These are phyloP conservation scores for Fusarium sulawesiense DNA, from an alignment of 2,329 filamentous ascomycete species.

Conservation along the genomic window DNA sequence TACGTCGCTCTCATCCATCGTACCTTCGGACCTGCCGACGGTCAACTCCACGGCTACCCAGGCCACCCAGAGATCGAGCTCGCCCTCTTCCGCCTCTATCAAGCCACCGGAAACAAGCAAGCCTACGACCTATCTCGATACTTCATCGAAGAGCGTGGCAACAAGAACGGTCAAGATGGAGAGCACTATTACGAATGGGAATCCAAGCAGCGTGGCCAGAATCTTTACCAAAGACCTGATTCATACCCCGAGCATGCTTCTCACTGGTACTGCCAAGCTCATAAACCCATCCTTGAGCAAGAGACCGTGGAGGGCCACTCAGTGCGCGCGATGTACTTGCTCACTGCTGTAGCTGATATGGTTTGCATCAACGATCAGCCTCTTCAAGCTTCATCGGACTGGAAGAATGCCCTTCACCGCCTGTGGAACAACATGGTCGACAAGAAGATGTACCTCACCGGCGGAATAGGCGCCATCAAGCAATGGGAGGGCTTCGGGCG, in stretches of 20 bases:
- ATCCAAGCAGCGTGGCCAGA: not conserved
- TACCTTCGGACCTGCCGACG: slow-evolving; percentile 62
- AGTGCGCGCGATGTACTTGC: slow-evolving; percentile 70
- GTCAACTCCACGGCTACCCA: slow-evolving; percentile 68
- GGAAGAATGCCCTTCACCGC: slow-evolving; percentile 55
- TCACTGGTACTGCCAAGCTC: slow-evolving; percentile 2
- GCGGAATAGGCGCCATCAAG: slow-evolving; percentile 64
- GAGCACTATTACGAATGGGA: slow-evolving; percentile 1
- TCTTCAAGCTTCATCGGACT: slow-evolving; percentile 39
- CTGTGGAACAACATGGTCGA: slow-evolving; percentile 71
- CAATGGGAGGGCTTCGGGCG: slow-evolving; percentile 48
- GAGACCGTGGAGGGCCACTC: slow-evolving; percentile 58
- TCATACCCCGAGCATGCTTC: slow-evolving; percentile 3
- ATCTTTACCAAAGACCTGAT: not conserved
- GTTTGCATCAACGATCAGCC: slow-evolving; percentile 43
- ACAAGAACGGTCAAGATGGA: slow-evolving; percentile 42
- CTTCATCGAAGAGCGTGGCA: slow-evolving; percentile 69
- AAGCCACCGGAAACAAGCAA: slow-evolving; percentile 49
- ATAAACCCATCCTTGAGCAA: not conserved
- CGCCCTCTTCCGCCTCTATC: slow-evolving; percentile 54
- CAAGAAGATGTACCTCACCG: slow-evolving; percentile 72
- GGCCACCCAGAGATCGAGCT: slow-evolving; percentile 63
- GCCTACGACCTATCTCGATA: slow-evolving; percentile 63
- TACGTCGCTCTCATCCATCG: slow-evolving; percentile 60
- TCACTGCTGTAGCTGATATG: slow-evolving; percentile 68